A percentile compares a stretch with the other conserved stretches of the same genome.
Conservation (phyloP, 2,329 filamentous ascomycete species). For the Didymella sp. region DNA sequence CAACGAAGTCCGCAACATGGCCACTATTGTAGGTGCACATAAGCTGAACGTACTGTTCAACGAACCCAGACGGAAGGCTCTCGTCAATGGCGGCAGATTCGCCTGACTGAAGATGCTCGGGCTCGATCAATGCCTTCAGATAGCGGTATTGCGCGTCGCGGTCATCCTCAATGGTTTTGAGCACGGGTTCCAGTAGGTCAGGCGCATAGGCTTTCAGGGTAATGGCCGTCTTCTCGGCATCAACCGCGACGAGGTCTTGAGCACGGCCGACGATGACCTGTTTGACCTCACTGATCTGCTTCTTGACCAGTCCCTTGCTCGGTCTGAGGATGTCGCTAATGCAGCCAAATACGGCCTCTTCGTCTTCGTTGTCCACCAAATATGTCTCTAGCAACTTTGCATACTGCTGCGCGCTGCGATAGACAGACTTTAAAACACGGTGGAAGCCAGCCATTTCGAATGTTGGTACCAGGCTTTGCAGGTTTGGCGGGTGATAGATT, state of each 20-base stretch:
- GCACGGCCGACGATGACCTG: slow-evolving; percentile 71
- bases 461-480: slow-evolving; percentile 75
- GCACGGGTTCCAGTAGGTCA: slow-evolving; percentile 69
- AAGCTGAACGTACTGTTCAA: slow-evolving; percentile 85
- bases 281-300: slow-evolving; percentile 76
- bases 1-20: slow-evolving; percentile 86
- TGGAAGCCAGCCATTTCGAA: slow-evolving; percentile 85
- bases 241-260: slow-evolving; percentile 69
- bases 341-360: slow-evolving; percentile 77
- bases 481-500: slow-evolving; percentile 86
- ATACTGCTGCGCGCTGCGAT: slow-evolving; percentile 80
- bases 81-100: slow-evolving; percentile 23
- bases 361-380: slow-evolving; percentile 83
- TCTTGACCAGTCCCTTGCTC: slow-evolving; percentile 67
- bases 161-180: slow-evolving; percentile 67
- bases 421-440: slow-evolving; percentile 88
- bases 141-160: slow-evolving; percentile 76
- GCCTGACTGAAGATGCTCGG: slow-evolving; percentile 38
- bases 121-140: slow-evolving; percentile 77
- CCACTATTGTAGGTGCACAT: slow-evolving; percentile 86
- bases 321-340: slow-evolving; percentile 76
- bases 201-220: slow-evolving; percentile 68
- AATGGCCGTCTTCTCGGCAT: slow-evolving; percentile 69
- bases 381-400: slow-evolving; percentile 79
- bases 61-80: slow-evolving; percentile 62